These are phyloP conservation scores for Arachis monticola DNA, from an alignment of 331 rosid species.

Conservation along the genomic window DNA sequence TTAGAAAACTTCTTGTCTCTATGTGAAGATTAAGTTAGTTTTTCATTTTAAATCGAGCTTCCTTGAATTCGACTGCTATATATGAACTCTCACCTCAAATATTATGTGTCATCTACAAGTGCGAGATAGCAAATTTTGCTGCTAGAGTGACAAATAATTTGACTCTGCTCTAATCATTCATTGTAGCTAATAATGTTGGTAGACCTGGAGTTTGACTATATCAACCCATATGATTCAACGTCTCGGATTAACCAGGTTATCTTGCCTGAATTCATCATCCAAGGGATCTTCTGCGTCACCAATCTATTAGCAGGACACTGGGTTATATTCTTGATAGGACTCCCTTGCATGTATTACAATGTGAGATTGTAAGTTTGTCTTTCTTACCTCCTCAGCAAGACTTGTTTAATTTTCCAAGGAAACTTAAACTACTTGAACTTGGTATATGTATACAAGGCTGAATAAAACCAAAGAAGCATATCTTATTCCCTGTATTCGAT, in stretches of 20 bases:
- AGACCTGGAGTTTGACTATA: slow-evolving; percentile 87
- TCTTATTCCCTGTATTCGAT: slow-evolving; percentile 14
- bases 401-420: slow-evolving; percentile 8
- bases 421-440: slow-evolving; percentile 13
- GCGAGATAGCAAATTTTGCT: slow-evolving; percentile 10
- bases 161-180: slow-evolving; percentile 22
- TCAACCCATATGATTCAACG: slow-evolving; percentile 88
- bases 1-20: not conserved
- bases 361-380: slow-evolving; percentile 60
- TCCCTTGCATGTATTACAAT: slow-evolving; percentile 75
- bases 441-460: slow-evolving; percentile 3
- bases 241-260: slow-evolving; percentile 65
- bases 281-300: slow-evolving; percentile 61
- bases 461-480: slow-evolving; percentile 5
- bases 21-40: not conserved
- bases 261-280: slow-evolving; percentile 69
- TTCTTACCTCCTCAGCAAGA: slow-evolving; percentile 18
- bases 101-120: slow-evolving; percentile 2
- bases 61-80: slow-evolving; percentile 3
- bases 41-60: not conserved
- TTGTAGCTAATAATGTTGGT: slow-evolving; percentile 84
- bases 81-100: not conserved
- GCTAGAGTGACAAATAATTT: slow-evolving; percentile 2
- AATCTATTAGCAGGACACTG: slow-evolving; percentile 68
- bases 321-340: slow-evolving; percentile 65